Evolutionary conservation across 768 basidiomycete species (phyloP), one percentile per base, ranked within the genome.

Genomic region (Scleroderma citrinum): DNA sequence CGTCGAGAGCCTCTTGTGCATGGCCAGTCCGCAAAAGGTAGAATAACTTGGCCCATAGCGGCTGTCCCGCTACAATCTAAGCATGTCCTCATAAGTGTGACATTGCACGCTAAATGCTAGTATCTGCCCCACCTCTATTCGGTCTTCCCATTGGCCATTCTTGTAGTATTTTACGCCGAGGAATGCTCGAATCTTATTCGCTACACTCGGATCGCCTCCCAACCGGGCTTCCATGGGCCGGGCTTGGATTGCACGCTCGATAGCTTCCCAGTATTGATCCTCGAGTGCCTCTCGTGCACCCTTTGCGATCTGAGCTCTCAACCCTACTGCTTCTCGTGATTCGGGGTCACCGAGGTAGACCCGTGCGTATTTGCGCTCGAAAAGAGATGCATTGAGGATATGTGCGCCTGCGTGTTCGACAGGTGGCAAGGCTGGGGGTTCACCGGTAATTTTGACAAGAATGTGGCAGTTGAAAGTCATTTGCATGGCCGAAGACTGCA

Each of bases 41-140:
- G 69, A 90, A 97, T n/a, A 94, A 63, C 49, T 90, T 85, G 10
- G 94, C 95, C 92, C 93, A 99, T 12, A 98, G 57, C 1, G 93
- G 91, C 58, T 87, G 85, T 10, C 88, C 87, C 48, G 87, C 83
- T 20, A 95, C 81, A 50, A 92, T 71, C 88, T 94, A 49, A 20
- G 47, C n/a, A 55, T 7, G 12, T 30, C 40, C 19, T 13, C 23
- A 29, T 56, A 13, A 56, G 37, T 35, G 12, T 10, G 10, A 16
- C 26, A 16, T 1, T 17, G 26, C 24, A 38, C 17, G 39, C 30
- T 19, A 30, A 37, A 34, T 16, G 42, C n/a, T 14, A 20, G 8
- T 63, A n/a, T 78, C 6, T 6, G 12, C 14, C 16, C 16, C 26
- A 91, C 92, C 78, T 97, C 93, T 51, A 96, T 83, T 47, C 83